These are phyloP conservation scores for Chytriomyces sp. DNA, from an alignment of 192 early-diverging fungal species.

Conservation along the genomic window DNA sequence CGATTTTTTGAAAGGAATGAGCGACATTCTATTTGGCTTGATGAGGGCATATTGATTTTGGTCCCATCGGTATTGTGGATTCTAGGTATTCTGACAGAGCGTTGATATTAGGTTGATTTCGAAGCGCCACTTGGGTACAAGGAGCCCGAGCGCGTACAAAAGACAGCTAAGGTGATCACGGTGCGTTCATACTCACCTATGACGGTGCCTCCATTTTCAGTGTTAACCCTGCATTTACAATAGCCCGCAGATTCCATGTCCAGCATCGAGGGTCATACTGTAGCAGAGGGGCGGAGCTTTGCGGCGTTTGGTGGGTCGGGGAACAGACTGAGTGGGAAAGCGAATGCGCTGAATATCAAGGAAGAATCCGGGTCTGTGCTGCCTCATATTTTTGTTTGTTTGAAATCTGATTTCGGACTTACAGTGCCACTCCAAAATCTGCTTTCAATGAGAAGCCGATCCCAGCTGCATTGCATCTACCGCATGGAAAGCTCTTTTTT, in stretches of 20 bases:
- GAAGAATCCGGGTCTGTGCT: neutral
- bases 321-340: constrained; percentile 47
- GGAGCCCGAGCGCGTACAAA: constrained; percentile 64
- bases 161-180: constrained; percentile 18
- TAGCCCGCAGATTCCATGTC: constrained; percentile 19
- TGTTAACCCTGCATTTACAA: neutral
- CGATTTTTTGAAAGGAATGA: too few relatives aligned
- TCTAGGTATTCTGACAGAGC: constrained; percentile 9
- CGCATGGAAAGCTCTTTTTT: constrained; percentile 86
- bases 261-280: constrained; percentile 49
- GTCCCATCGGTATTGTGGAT: neutral
- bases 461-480: constrained; percentile 76
- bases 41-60: too few relatives aligned
- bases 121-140: constrained; percentile 93
- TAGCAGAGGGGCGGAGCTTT: constrained; percentile 39
- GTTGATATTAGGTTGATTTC: constrained; percentile 73
- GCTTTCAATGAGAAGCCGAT: constrained; percentile 26
- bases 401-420: neutral
- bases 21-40: too few relatives aligned
- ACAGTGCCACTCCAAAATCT: neutral
- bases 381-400: neutral
- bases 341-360: neutral
- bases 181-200: neutral
- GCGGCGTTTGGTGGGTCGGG: constrained; percentile 52
- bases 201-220: too few relatives aligned